Conservation (phyloP, 495 filamentous ascomycete species). For the Xylaria flabelliformis region DNA sequence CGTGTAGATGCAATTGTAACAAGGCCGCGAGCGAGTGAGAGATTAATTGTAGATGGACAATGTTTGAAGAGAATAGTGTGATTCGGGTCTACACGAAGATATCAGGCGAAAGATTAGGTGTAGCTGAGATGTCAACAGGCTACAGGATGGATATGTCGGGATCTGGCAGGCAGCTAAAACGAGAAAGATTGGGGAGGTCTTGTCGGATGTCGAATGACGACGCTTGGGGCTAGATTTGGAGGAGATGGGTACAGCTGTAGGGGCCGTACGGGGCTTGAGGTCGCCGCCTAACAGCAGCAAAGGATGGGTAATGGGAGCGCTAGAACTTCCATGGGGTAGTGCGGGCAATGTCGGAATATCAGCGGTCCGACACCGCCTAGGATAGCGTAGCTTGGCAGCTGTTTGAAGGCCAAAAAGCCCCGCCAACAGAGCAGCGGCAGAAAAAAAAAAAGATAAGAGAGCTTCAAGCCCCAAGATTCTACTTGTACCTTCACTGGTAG, state of each 20-base stretch:
- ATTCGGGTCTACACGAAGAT: slow-evolving; percentile 13
- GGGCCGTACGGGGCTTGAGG: background rate
- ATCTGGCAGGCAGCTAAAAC: slow-evolving; percentile 10
- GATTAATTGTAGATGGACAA: background rate
- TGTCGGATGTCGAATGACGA: slow-evolving; percentile 44
- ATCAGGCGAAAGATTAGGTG: slow-evolving; percentile 17
- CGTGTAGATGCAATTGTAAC: slow-evolving; percentile 22
- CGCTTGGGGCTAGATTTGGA: slow-evolving; percentile 27
- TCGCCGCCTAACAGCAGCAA: slow-evolving; percentile 9
- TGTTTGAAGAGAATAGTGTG: slow-evolving; percentile 12
- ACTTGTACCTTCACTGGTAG: slow-evolving; percentile 10
- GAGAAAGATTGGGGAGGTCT: slow-evolving; percentile 17
- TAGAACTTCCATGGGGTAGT: slow-evolving; percentile 1
- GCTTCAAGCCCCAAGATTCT: slow-evolving; percentile 12
- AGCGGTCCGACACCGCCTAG: slow-evolving; percentile 38
- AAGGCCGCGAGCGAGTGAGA: background rate
- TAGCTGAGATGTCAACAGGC: slow-evolving; percentile 6
- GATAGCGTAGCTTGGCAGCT: slow-evolving; percentile 15
- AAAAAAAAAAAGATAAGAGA: slow-evolving; percentile 43
- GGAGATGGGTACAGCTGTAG: slow-evolving; percentile 29
- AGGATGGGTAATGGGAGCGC: background rate
- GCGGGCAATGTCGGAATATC: slow-evolving; percentile 29
- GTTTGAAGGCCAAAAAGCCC: background rate
- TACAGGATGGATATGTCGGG: slow-evolving; percentile 14
- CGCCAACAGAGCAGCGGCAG: slow-evolving; percentile 30